Conservation (phyloP, 2,329 filamentous ascomycete species). For the Xylariaceae sp. region DNA sequence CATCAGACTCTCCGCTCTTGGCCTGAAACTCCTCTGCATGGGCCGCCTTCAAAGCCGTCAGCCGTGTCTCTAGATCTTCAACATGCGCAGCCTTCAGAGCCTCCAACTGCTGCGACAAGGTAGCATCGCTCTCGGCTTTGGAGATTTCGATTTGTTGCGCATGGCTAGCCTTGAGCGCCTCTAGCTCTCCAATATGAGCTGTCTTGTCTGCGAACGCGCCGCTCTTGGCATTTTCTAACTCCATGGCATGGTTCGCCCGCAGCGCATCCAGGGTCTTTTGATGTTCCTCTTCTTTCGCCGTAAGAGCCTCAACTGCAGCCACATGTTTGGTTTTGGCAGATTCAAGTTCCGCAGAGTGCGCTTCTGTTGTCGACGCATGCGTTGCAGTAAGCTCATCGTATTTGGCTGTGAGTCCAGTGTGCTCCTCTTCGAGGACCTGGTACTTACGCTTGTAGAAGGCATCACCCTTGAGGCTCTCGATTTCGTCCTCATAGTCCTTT, state of each 20-base stretch:
- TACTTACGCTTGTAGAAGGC: constrained; percentile 63
- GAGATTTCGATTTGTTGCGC: constrained; percentile 45
- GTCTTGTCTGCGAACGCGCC: constrained; percentile 47
- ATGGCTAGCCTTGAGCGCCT: constrained; percentile 52
- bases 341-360: constrained; percentile 30
- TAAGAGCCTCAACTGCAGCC: constrained; percentile 42
- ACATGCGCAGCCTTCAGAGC: constrained; percentile 40
- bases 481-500: constrained; percentile 61
- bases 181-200: constrained; percentile 46
- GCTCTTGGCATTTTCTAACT: constrained; percentile 54
- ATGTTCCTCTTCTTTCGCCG: constrained; percentile 50
- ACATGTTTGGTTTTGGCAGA: constrained; percentile 23
- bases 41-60: constrained; percentile 34
- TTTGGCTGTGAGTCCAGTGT: constrained; percentile 41
- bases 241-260: constrained; percentile 54
- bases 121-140: constrained; percentile 39
- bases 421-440: constrained; percentile 55
- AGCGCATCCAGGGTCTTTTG: constrained; percentile 53
- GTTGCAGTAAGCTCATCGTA: constrained; percentile 25
- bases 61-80: constrained; percentile 38
- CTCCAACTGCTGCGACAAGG: constrained; percentile 38
- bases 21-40: constrained; percentile 33
- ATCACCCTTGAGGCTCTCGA: constrained; percentile 59
- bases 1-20: constrained; percentile 33
- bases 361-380: constrained; percentile 19